These are phyloP conservation scores for Lentinula novae-zelandiae DNA, from an alignment of 1,284 basidiomycete genomes.

Conservation along the genomic window DNA sequence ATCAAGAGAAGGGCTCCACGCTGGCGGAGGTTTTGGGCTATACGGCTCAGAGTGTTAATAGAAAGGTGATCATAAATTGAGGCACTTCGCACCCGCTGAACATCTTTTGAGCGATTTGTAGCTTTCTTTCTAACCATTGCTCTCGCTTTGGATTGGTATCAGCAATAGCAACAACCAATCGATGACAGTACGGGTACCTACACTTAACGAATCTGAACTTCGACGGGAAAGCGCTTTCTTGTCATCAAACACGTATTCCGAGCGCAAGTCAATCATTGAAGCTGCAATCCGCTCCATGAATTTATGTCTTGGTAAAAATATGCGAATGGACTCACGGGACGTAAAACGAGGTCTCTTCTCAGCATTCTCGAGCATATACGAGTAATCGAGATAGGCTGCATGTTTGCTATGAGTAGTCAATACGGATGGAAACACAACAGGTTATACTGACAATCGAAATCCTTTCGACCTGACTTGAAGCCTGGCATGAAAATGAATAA, in stretches of 20 bases:
- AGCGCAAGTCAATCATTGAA: conserved; percentile 11
- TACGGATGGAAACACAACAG: background rate
- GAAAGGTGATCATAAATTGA: background rate
- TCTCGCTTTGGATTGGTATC: background rate
- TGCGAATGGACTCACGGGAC: conserved; percentile 5
- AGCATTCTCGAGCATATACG: background rate
- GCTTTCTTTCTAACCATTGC: conserved; percentile 12
- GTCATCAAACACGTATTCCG: background rate
- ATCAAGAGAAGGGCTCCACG: conserved; percentile 12
- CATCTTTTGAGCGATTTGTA: conserved; percentile 9
- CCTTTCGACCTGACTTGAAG: conserved; percentile 9
- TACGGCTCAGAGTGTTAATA: background rate
- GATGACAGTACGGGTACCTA: background rate
- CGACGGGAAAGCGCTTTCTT: background rate
- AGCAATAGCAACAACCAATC: background rate
- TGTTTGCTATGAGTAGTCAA: background rate
- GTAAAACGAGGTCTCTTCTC: background rate
- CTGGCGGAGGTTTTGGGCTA: conserved; percentile 11
- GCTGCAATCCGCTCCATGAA: background rate
- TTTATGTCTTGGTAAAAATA: background rate
- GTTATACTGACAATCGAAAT: conserved; percentile 9
- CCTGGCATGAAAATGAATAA: background rate
- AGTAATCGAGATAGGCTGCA: background rate
- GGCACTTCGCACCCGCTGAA: background rate
- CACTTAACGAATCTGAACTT: conserved; percentile 10